phyloP scores from a whole-genome alignment of 2,329 filamentous ascomycete genomes.

The Colletotrichum spaethianum region DNA sequence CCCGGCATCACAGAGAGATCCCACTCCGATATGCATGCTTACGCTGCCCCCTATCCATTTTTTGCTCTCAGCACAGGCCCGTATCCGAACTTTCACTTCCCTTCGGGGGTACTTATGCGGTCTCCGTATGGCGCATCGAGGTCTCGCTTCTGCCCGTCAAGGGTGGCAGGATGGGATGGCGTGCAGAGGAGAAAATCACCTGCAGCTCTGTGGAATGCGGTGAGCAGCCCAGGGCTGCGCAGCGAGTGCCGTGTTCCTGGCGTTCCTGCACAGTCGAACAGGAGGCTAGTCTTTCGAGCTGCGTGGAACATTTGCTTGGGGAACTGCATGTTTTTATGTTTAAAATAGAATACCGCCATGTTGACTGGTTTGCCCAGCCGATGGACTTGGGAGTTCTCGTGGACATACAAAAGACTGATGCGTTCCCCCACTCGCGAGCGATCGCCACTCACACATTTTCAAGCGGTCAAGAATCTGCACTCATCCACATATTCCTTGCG shows the following conservation, averaged over 20 bases:
- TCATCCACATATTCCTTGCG: not conserved
- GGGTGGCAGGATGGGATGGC: conserved; percentile 27
- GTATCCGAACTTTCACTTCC: conserved; percentile 26
- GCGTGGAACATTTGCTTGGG: conserved; percentile 12
- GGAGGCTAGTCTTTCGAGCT: conserved; percentile 7
- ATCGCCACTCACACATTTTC: not conserved
- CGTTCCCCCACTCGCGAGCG: conserved; percentile 1
- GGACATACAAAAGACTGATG: conserved; percentile 26
- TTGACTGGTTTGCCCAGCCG: not conserved
- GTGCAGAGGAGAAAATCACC: conserved; percentile 29
- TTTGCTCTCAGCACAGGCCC: conserved; percentile 13
- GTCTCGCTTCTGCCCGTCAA: conserved; percentile 24
- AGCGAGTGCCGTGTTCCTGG: conserved; percentile 31
- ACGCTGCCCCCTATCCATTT: conserved; percentile 5
- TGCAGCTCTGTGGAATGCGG: conserved; percentile 17
- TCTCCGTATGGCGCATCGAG: not conserved
- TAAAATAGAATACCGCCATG: conserved; percentile 37
- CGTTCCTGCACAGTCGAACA: conserved; percentile 27
- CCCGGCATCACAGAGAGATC: conserved; percentile 7
- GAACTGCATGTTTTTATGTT: conserved; percentile 14
- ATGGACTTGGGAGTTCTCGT: not conserved
- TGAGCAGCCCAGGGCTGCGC: not conserved
- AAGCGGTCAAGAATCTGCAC: conserved; percentile 21
- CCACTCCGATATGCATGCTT: conserved; percentile 17
- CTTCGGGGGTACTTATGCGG: not conserved